These are phyloP conservation scores for Rhipidocladum racemiflorum DNA, from an alignment of 176 grass and related monocot species.

Conservation along the genomic window DNA sequence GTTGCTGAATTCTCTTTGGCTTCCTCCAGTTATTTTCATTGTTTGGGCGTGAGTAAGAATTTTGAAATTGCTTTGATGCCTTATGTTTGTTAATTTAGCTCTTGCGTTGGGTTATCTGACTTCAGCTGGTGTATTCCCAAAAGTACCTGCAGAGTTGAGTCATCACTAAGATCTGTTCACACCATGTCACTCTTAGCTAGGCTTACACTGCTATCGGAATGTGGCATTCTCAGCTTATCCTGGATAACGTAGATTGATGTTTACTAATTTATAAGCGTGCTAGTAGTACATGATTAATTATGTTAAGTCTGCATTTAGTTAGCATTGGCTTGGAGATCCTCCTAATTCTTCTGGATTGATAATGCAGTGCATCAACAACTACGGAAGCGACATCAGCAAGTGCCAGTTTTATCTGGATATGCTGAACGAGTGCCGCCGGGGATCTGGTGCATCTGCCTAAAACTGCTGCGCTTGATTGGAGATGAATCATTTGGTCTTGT, in stretches of 20 bases:
- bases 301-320: no score
- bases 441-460: slow-evolving; percentile 38
- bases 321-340: not conserved
- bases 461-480: not conserved
- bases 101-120: not conserved
- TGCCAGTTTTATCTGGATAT: slow-evolving; percentile 94
- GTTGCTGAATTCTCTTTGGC: not conserved
- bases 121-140: not conserved
- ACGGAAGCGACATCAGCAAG: slow-evolving; percentile 70
- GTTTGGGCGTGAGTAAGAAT: not conserved
- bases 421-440: slow-evolving; percentile 75
- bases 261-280: not conserved
- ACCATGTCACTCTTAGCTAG: not conserved
- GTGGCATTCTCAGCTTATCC: not conserved
- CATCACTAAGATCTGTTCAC: not conserved
- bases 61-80: not conserved
- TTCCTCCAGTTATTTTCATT: not conserved
- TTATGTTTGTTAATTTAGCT: not conserved
- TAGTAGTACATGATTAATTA: not conserved
- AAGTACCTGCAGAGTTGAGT: not conserved
- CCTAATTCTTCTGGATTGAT: not conserved
- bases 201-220: not conserved
- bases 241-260: not conserved
- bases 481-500: not conserved
- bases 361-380: slow-evolving; percentile 72